These are phyloP conservation scores for Smittium mucronatum DNA, from an alignment of 371 early-diverging fungal genomes.

Conservation along the genomic window DNA sequence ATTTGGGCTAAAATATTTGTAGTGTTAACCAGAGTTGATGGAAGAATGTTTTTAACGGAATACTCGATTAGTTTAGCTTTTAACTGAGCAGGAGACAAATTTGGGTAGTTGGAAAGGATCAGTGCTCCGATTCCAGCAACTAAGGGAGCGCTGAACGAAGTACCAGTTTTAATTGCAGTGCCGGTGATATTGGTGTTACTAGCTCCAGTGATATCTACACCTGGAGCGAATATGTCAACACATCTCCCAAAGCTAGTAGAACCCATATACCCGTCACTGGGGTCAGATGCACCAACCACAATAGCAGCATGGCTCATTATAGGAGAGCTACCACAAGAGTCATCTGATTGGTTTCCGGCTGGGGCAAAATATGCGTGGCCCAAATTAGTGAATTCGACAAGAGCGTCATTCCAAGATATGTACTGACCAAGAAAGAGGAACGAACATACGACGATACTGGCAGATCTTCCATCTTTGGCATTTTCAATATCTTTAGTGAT, in stretches of 20 bases:
- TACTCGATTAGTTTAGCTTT: not conserved
- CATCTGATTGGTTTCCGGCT: conserved; percentile 10
- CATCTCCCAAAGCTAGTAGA: conserved; percentile 88
- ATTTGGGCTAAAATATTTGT: not conserved
- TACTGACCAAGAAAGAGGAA: conserved; percentile 79
- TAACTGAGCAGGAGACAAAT: not conserved
- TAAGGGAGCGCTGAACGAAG: conserved; percentile 9
- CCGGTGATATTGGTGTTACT: conserved; percentile 65
- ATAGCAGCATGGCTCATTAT: not conserved
- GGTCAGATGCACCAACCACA: conserved; percentile 47
- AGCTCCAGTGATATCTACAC: conserved; percentile 75
- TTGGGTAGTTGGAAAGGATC: not conserved
- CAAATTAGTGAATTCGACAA: conserved; percentile 31
- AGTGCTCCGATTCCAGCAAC: conserved; percentile 9
- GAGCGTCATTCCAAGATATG: conserved; percentile 62
- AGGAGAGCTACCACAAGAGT: conserved; percentile 2
- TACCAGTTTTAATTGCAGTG: conserved; percentile 23
- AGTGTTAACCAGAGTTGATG: not conserved
- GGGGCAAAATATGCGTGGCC: conserved; percentile 1
- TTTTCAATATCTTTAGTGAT: conserved; percentile 39
- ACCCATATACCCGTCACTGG: conserved; percentile 66
- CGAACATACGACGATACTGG: conserved; percentile 88
- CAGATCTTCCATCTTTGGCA: conserved; percentile 44
- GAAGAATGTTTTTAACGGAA: not conserved
- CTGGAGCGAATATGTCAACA: conserved; percentile 93